Percentiles rank a stretch among this genome's conserved stretches.
These are phyloP conservation scores for Taxillus chinensis DNA, from an alignment of 164 flowering plant genomes.

Conservation along the genomic window DNA sequence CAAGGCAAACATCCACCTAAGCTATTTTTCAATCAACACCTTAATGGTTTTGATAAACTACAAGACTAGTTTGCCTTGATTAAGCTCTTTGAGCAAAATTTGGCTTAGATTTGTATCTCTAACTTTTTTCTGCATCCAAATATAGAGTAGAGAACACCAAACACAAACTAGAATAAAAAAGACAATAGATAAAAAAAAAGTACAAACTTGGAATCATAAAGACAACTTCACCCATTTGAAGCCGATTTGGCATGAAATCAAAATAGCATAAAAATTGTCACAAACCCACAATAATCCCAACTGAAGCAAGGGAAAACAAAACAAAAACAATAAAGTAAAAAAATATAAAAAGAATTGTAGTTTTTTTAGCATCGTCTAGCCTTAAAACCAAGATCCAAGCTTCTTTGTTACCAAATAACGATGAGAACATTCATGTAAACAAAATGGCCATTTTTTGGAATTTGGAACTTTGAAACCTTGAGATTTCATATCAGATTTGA, in stretches of 20 bases:
- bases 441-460: conserved; percentile 76
- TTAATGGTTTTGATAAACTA: no score
- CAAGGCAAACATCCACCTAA: no score
- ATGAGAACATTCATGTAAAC: conserved; percentile 74
- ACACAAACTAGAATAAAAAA: conserved; percentile 3
- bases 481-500: no score
- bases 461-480: no score
- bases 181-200: conserved; percentile 8
- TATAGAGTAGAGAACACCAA: neutral
- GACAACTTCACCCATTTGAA: conserved; percentile 98
- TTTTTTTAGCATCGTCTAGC: conserved; percentile 99
- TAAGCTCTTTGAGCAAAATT: no score
- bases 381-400: no score
- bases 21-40: no score
- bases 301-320: conserved; percentile 5
- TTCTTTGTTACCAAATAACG: conserved; percentile 77
- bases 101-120: neutral
- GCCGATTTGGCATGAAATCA: conserved; percentile 59
- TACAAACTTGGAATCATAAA: conserved; percentile 90
- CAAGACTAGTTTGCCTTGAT: no score
- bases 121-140: neutral
- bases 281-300: conserved; percentile 8
- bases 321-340: neutral
- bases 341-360: conserved; percentile 81
- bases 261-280: conserved; percentile 6